phyloP scores from a whole-genome alignment of 257 asterid species.

The Thymus mandschuricus region DNA sequence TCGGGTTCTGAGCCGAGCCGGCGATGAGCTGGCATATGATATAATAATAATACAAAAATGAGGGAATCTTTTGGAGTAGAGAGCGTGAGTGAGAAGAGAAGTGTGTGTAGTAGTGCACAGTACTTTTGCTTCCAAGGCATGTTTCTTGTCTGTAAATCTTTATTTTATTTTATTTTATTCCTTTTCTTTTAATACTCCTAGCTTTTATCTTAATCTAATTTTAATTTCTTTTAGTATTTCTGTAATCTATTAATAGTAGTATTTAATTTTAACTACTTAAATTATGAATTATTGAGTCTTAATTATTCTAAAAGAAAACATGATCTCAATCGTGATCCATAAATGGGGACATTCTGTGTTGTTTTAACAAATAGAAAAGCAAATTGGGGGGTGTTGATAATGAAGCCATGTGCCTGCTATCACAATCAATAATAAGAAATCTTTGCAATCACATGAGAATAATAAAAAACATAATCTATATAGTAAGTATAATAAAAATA shows the following conservation, averaged over 20 bases:
- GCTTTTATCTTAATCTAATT: conserved; percentile 18
- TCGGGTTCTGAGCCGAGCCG: conserved; percentile 65
- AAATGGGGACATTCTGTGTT: conserved; percentile 14
- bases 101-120: conserved; percentile 31
- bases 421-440: neutral
- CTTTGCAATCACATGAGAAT: conserved; percentile 13
- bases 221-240: neutral
- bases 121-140: conserved; percentile 39
- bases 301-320: neutral
- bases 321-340: neutral
- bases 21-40: conserved; percentile 41
- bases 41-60: neutral
- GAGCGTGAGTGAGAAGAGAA: conserved; percentile 26
- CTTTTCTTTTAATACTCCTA: neutral
- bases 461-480: neutral
- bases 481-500: neutral
- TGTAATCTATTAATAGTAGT: neutral
- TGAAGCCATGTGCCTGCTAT: conserved; percentile 31
- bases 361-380: neutral
- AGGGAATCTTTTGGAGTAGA: conserved; percentile 35
- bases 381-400: conserved; percentile 4
- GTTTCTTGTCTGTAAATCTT: conserved; percentile 39
- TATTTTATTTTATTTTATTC: neutral
- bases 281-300: too few species aligned
- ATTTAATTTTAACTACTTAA: neutral